Percentiles rank a stretch among this genome's conserved stretches.
Conservation (phyloP, 106 monocot species). For the Platanthera guangdongensis region DNA sequence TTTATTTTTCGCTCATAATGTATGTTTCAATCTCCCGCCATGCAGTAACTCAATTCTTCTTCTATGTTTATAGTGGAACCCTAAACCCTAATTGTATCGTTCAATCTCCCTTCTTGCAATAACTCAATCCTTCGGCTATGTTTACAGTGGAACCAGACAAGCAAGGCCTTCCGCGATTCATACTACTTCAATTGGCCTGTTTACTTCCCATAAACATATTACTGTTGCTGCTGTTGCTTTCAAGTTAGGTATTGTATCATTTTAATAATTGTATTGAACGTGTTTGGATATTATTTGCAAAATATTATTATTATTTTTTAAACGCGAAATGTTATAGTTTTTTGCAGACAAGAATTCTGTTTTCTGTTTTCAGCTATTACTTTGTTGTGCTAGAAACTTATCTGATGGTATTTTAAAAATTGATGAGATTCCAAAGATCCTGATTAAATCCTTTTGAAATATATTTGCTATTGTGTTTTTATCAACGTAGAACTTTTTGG, state of each 20-base stretch:
- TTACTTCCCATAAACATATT: conserved; percentile 42
- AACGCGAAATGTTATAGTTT: neutral
- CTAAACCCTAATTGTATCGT: neutral
- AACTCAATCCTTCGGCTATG: neutral
- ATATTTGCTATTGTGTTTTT: too few species aligned
- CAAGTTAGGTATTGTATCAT: neutral
- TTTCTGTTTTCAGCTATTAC: neutral
- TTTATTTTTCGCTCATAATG: too few species aligned
- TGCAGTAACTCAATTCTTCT: too few species aligned
- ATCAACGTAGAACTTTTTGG: too few species aligned
- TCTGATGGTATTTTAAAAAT: neutral
- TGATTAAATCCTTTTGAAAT: neutral
- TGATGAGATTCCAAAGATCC: neutral
- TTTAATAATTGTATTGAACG: too few species aligned
- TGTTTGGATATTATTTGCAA: too few species aligned
- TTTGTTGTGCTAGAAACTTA: neutral
- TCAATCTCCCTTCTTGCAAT: neutral
- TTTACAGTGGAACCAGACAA: conserved; percentile 74
- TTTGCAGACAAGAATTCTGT: neutral
- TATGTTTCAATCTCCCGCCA: too few species aligned
- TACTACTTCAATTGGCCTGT: conserved; percentile 83
- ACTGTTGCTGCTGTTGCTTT: neutral
- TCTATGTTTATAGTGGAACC: too few species aligned
- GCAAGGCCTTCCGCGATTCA: conserved; percentile 42
- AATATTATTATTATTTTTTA: too few species aligned